A percentile compares a stretch with the other conserved stretches of the same genome.
Conservation (phyloP, 257 asterid genomes). For the Rauvolfia tetraphylla region DNA sequence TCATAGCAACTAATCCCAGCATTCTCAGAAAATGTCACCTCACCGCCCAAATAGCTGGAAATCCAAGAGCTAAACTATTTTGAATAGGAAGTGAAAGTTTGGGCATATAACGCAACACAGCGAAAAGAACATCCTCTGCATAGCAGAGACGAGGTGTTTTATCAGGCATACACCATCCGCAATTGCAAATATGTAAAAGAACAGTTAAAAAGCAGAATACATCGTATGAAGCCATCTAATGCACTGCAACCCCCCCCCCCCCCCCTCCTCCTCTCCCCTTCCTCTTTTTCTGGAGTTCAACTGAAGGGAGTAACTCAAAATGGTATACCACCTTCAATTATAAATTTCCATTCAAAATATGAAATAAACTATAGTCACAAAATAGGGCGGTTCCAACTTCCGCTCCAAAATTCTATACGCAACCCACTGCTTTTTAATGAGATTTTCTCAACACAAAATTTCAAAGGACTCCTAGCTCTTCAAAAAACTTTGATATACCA, state of each 20-base stretch:
- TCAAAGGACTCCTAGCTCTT: neutral
- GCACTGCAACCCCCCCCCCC: too few species aligned
- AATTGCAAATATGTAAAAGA: neutral
- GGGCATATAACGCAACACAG: neutral
- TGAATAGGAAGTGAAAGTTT: neutral
- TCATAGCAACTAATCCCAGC: neutral
- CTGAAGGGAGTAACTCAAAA: neutral
- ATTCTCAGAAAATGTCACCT: neutral
- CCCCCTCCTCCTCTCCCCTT: too few species aligned
- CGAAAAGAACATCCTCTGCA: neutral
- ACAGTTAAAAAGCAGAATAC: neutral
- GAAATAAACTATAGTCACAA: neutral
- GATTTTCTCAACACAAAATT: neutral
- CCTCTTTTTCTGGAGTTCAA: neutral
- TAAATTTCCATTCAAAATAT: neutral
- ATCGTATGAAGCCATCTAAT: neutral
- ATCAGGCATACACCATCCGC: neutral
- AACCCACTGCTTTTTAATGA: neutral
- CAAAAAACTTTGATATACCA: neutral
- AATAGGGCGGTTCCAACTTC: neutral
- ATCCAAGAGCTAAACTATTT: neutral
- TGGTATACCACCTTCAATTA: neutral
- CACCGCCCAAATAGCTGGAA: neutral
- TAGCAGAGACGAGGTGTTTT: neutral
- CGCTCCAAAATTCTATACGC: too few species aligned